Base-by-base conservation (phyloP, 495 filamentous ascomycete species). In the Penicillium alfredii region DNA sequence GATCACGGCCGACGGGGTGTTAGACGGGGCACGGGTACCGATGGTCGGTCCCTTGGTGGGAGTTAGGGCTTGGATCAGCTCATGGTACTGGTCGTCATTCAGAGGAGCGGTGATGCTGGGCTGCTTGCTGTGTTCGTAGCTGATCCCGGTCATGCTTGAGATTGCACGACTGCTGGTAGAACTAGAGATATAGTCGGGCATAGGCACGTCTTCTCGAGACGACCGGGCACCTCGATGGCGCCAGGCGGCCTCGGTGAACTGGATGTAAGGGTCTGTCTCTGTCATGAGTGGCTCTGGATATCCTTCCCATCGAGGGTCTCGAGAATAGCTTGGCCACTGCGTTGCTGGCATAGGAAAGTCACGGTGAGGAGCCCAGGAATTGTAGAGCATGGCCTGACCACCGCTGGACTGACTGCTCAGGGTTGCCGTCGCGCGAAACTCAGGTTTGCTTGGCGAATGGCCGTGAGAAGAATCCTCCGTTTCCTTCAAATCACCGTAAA, bases 151-250 rank as follows among this genome's bases (percentile, higher is more conserved):
- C 52, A 67, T 62, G 47, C 54, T 60, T 28, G 66, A 69, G 21
- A 68, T 58, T 11, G 56, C 56, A 24, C 65, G 62, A 42, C 66
- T 72, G 37, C 57, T 68, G 11, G 52, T 47, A 7, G 67, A 65
- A 28, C 49, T 60, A 10, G 64, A 63, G 16, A 49, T 47, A 45
- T 67, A 72, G 36, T 78, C 74, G 18, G 68, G 71, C 74, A 76
- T 78, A 4, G 73, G 63, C 16, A 71, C 41, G 36, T 77, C 73
- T 34, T 68, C 62, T 24, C 61, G 58, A 13, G 64, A 64, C 16
- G 70, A 67, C 13, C 57, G 53, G 13, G 66, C 51, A 33, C 64
- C 64, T 42, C 49, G 53, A 22, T 65, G 61, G 4, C 51, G 53
- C 29, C 60, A 56, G 22, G 51, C 30, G 23, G 54, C 42, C 19